A percentile compares a stretch with the other conserved stretches of the same genome.
These are phyloP conservation scores for Mucor sp. DNA, from an alignment of 371 early-diverging fungal species.

Conservation along the genomic window DNA sequence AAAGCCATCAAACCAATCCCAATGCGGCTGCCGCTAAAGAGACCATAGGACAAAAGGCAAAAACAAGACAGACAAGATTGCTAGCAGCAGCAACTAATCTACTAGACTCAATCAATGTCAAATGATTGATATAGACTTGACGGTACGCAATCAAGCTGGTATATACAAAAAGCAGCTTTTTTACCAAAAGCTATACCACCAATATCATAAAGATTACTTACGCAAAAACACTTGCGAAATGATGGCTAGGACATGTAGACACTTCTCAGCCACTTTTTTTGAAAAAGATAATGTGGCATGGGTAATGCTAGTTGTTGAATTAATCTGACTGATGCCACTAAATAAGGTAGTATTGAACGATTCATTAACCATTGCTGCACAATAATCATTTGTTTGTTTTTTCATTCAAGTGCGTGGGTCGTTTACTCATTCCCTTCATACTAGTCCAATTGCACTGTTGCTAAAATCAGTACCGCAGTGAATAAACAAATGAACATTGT, in stretches of 20 bases:
- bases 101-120: background rate
- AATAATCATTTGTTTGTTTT: slow-evolving; percentile 44
- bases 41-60: slow-evolving; percentile 83
- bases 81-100: background rate
- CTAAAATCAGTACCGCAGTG: slow-evolving; percentile 64
- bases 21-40: slow-evolving; percentile 92
- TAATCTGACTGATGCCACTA: slow-evolving; percentile 84
- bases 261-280: too few species aligned
- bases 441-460: slow-evolving; percentile 90
- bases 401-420: background rate
- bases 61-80: too few species aligned
- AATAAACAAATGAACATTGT: slow-evolving; percentile 84
- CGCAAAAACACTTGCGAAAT: too few species aligned
- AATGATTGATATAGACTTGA: background rate
- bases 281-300: slow-evolving; percentile 72
- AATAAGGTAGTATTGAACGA: slow-evolving; percentile 92
- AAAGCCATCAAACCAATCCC: slow-evolving; percentile 67
- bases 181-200: background rate
- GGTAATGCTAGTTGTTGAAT: slow-evolving; percentile 71
- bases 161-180: too few species aligned
- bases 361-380: slow-evolving; percentile 97
- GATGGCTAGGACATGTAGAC: too few species aligned
- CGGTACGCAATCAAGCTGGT: too few species aligned
- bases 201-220: too few species aligned
- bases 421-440: slow-evolving; percentile 29